Evolutionary conservation across 2,329 filamentous ascomycete species (phyloP).

Genomic region (Ceratocystis variospora): DNA sequence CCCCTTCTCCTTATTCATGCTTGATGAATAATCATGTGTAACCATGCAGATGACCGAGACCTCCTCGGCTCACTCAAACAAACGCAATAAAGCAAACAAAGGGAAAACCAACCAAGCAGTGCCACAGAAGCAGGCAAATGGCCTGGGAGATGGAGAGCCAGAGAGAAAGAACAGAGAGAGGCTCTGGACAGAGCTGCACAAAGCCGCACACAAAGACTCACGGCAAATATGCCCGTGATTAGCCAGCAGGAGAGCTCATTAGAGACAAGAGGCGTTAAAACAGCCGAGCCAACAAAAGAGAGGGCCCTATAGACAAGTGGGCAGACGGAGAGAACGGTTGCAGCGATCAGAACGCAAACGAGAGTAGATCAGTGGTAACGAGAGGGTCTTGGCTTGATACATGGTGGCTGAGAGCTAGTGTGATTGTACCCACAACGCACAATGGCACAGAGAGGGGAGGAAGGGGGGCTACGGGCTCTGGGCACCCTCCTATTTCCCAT

Average conservation of each 20-base stretch:
- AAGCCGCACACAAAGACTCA: neutral
- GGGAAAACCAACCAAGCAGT: neutral
- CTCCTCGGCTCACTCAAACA: neutral
- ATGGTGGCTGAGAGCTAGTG: neutral
- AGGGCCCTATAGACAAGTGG: no score
- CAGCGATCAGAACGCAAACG: neutral
- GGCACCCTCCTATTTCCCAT: no score
- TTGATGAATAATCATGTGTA: neutral
- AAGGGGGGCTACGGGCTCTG: neutral
- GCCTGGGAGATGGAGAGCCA: no score
- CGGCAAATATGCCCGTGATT: neutral
- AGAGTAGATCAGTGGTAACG: neutral
- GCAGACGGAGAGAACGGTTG: neutral
- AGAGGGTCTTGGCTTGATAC: constrained; percentile 5
- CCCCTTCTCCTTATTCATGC: neutral
- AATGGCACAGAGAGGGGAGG: neutral
- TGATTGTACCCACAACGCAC: neutral
- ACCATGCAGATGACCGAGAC: constrained; percentile 11
- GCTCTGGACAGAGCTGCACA: neutral
- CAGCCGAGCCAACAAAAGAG: neutral
- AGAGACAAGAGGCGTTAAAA: constrained; percentile 4
- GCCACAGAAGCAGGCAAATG: neutral
- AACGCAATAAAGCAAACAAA: neutral
- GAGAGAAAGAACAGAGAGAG: neutral
- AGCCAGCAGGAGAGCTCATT: neutral